Base-by-base conservation (phyloP, 306 rosid species). In the Sphenostylis stenocarpa region DNA sequence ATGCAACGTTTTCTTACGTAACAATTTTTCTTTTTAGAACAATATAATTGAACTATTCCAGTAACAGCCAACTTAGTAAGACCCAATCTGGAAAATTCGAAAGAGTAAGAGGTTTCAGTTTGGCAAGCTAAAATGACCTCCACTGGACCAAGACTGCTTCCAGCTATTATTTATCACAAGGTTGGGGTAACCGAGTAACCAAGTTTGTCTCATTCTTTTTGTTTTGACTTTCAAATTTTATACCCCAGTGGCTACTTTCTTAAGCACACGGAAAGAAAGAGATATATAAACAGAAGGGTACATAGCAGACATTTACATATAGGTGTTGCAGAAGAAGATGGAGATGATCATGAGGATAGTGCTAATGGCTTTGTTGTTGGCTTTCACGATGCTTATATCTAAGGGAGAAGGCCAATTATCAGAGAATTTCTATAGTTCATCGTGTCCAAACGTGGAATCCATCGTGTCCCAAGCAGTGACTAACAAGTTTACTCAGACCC, bases 361-460 rank as follows among this genome's bases (percentile, higher is more conserved):
- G 1, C 11, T 86, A 31, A 44, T 77, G 75, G 14, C 62, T 66
- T 1, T 84, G 78, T 33, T 81, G 4, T 38, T 84, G 73, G 72
- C 6, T 49, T 48, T 84, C 49, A 72, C 10, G 13, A 57, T 69
- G 11, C 29, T 81, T 29, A 33, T 81, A 33, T 55, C 29, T 12
- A 77, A 39, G 24, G 85, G 78, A 49, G 85, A 84, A 67, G 89
- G 88, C 0, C 87, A 82, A 68, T 49, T 95, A 31, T 81, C 28
- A 4, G 88, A 87, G 56, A 89, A 86, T 68, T 92, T 92, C 80
- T 95, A 92, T 24, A 9, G 57, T 9, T 77, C 76, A 3, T 86
- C 56, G 10, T 95, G 98, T 79, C 92, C 96, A 39, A 90, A 85
- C 66, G 86, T 95, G 1, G 97, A 95, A 63, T 29, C 56, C 47